phyloP scores from a whole-genome alignment of 768 basidiomycete species.

The Pholiota conissans region DNA sequence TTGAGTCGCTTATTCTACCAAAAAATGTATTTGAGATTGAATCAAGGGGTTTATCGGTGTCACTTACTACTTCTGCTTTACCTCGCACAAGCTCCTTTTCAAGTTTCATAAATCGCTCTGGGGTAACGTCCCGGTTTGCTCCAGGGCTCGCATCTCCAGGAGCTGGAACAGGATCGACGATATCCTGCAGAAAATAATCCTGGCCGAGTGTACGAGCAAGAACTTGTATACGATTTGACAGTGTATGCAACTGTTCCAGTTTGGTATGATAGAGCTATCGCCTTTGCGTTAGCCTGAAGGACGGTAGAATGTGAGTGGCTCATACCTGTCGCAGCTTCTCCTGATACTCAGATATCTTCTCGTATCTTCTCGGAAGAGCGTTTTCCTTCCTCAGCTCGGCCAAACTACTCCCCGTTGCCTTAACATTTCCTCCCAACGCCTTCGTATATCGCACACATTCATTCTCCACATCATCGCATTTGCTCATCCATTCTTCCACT shows the following conservation, averaged over 20 bases:
- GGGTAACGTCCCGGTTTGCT: constrained; percentile 69
- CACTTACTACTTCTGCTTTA: constrained; percentile 81
- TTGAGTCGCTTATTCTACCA: constrained; percentile 64
- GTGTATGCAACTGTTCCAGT: constrained; percentile 69
- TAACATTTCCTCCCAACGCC: constrained; percentile 72
- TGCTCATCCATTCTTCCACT: constrained; percentile 71
- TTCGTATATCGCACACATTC: constrained; percentile 66
- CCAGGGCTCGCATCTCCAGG: constrained; percentile 36
- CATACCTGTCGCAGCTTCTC: constrained; percentile 80
- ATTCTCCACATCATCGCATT: constrained; percentile 60
- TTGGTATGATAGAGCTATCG: constrained; percentile 71
- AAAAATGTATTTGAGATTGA: neutral
- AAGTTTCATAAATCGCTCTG: constrained; percentile 75
- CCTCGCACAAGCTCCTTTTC: constrained; percentile 86
- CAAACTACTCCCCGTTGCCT: constrained; percentile 62
- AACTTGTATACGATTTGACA: constrained; percentile 63
- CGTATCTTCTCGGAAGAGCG: constrained; percentile 70
- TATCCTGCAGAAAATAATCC: constrained; percentile 58
- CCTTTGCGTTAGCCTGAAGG: neutral
- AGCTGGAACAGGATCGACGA: constrained; percentile 47
- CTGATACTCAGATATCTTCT: constrained; percentile 66
- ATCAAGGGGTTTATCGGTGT: neutral
- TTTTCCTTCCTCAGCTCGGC: constrained; percentile 72
- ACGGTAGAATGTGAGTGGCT: constrained; percentile 36
- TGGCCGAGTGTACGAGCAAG: constrained; percentile 62